Evolutionary conservation across 2,329 filamentous ascomycete genomes (phyloP).

Genomic region (Arthrinium puccinioides): DNA sequence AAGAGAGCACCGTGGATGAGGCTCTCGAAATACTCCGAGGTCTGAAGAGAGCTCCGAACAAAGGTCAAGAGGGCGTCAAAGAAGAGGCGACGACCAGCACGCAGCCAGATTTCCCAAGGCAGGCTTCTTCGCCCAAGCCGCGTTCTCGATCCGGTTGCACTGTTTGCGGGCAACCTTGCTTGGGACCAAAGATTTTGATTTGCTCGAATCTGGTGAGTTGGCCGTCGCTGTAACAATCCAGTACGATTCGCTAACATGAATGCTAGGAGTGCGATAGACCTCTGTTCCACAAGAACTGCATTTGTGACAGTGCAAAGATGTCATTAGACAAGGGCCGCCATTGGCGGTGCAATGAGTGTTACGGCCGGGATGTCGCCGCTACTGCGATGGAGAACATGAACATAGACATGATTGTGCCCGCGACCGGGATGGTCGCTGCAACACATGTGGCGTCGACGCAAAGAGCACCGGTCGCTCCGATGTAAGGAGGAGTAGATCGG

Average conservation of each 20-base stretch:
- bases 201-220: conserved; percentile 3
- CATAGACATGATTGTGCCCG: conserved; percentile 13
- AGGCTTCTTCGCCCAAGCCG: conserved; percentile 9
- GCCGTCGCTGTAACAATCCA: not conserved
- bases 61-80: no score
- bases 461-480: no score
- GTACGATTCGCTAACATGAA: not conserved
- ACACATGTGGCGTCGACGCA: no score
- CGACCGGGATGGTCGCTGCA: no score
- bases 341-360: conserved; percentile 4
- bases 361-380: conserved; percentile 1
- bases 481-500: no score
- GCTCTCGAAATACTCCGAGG: conserved; percentile 36
- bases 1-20: conserved; percentile 33
- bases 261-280: conserved; percentile 4
- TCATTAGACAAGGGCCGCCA: conserved; percentile 1
- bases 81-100: no score
- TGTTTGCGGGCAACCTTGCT: conserved; percentile 1
- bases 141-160: conserved; percentile 1
- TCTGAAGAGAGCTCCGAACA: no score
- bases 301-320: conserved; percentile 1
- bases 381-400: no score
- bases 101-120: conserved; percentile 10
- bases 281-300: conserved; percentile 2
- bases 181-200: not conserved